Conservation (phyloP, 495 filamentous ascomycete species). For the Hypoxylon crocopeplum region DNA sequence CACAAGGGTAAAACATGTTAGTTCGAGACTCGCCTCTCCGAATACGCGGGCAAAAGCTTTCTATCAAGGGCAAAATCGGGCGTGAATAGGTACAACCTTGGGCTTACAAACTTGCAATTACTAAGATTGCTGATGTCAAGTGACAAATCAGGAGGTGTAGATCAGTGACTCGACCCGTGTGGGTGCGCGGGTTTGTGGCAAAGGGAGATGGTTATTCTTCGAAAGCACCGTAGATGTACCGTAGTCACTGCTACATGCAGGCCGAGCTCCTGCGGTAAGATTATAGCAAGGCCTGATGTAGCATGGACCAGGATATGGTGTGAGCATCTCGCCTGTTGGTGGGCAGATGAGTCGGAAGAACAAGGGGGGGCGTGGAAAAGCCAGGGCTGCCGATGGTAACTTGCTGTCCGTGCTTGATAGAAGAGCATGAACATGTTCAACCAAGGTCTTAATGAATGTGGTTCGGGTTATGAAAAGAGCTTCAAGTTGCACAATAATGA, state of each 20-base stretch:
- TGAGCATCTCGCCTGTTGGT: conserved; percentile 19
- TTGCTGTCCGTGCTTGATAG: conserved; percentile 18
- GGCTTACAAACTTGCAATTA: conserved; percentile 8
- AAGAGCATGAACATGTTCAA: conserved; percentile 32
- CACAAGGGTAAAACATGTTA: conserved; percentile 18
- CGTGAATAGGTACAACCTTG: not conserved
- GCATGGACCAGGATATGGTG: conserved; percentile 14
- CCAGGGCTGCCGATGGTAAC: conserved; percentile 1
- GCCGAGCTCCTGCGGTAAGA: conserved; percentile 29
- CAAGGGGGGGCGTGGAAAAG: not conserved
- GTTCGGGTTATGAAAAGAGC: conserved; percentile 17
- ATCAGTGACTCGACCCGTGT: conserved; percentile 4
- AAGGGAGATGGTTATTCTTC: not conserved
- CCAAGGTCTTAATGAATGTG: conserved; percentile 15
- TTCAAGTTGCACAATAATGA: conserved; percentile 10
- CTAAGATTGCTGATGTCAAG: conserved; percentile 1
- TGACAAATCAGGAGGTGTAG: conserved; percentile 13
- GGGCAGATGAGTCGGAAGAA: conserved; percentile 3
- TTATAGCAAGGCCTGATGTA: conserved; percentile 15
- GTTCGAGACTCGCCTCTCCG: conserved; percentile 11
- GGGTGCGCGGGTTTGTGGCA: not conserved
- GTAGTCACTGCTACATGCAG: conserved; percentile 1
- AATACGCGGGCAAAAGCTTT: conserved; percentile 2
- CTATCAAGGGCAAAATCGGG: conserved; percentile 6
- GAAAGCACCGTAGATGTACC: not conserved